phyloP scores from a whole-genome alignment of 192 early-diverging fungal species.

The Geranomyces variabilis region DNA sequence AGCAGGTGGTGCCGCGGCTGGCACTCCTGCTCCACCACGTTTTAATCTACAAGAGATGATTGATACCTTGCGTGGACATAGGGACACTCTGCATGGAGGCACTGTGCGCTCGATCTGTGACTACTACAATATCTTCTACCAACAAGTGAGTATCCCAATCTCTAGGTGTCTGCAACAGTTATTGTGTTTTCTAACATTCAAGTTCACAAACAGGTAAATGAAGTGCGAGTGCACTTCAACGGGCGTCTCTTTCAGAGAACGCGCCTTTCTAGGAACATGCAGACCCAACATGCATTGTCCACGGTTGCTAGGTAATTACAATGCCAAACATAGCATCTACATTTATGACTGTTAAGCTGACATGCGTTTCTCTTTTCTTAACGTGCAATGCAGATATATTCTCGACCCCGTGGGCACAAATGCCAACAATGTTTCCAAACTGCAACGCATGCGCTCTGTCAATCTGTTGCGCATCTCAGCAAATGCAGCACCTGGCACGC shows the following conservation, averaged over 20 bases:
- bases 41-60: slow-evolving; percentile 2
- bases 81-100: neutral
- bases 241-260: neutral
- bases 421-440: neutral
- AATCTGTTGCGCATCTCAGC: neutral
- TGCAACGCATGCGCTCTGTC: neutral
- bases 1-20: neutral
- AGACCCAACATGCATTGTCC: too few relatives aligned
- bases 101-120: neutral
- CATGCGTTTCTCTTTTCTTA: too few relatives aligned
- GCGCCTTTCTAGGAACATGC: too few relatives aligned
- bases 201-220: neutral
- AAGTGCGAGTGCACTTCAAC: neutral
- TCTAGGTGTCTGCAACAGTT: too few relatives aligned
- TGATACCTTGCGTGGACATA: neutral
- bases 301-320: too few relatives aligned
- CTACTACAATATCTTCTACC: neutral
- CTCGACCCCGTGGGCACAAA: neutral
- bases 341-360: too few relatives aligned
- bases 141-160: too few relatives aligned
- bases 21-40: neutral
- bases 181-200: too few relatives aligned
- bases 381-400: neutral
- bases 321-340: too few relatives aligned
- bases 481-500: too few relatives aligned